Evolutionary conservation across 768 basidiomycete genomes (phyloP), one percentile per base, ranked within the genome.

Genomic region (Hypholoma fasciculare): DNA sequence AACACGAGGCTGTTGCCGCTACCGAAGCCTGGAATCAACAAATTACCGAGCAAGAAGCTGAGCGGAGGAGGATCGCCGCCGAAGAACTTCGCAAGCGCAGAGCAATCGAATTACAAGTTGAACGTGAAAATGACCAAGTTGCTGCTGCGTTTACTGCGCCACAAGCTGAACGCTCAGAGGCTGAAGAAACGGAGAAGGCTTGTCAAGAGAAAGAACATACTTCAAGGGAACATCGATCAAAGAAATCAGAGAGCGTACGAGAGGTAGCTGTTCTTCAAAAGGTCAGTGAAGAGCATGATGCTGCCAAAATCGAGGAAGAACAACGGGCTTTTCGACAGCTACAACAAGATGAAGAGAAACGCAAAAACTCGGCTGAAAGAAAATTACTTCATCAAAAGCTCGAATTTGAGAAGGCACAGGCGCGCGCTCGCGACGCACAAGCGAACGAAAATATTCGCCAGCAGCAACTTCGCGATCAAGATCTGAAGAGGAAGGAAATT

Each of bases 401-500:
- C 12, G 19, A 12, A n/a, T 5, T 13, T n/a, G 43, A 27, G 56
- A 62, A 51, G 56, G 49, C 20, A 7, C 43, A 36, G n/a, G 26
- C 16, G 14, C 37, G 14, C 30, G 2, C 30, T 34, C 30, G 30
- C 12, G n/a, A 39, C 36, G 38, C 13, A 40, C 34, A 49, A 40
- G 26, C 50, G 23, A 16, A 12, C 20, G 54, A 34, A 44, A 13
- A 19, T n/a, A 9, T 71, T 19, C 34, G 19, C n/a, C 43, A 76
- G 56, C 67, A 67, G 42, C 67, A 67, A 52, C 66, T 74, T 49
- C 55, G 68, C 61, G 67, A 68, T 36, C 71, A 74, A 48, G 68
- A 68, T 36, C 66, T 64, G 36, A 70, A 65, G 52, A 63, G 72
- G 36, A 65, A 69, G 56, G 64, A 70, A 50, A 54, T 76, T 3